phyloP scores from a whole-genome alignment of 2,329 filamentous ascomycete species.

The Canariomyces notabilis region DNA sequence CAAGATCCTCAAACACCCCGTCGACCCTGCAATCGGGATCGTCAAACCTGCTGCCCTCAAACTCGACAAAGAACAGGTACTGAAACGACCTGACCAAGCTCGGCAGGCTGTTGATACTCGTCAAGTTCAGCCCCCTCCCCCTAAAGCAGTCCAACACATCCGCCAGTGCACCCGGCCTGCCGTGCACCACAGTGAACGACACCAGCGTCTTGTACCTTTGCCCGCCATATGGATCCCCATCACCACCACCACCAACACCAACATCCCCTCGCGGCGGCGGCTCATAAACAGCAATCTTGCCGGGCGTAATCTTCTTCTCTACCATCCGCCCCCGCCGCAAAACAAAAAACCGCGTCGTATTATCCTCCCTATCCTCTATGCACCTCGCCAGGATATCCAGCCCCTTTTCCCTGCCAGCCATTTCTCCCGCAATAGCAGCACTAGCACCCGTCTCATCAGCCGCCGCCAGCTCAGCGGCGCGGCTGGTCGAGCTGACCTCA shows the following conservation, averaged over 20 bases:
- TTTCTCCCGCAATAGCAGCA: constrained; percentile 72
- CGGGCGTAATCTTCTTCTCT: background rate
- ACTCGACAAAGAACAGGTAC: constrained; percentile 94
- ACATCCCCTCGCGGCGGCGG: background rate
- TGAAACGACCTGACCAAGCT: constrained; percentile 72
- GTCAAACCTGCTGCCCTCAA: constrained; percentile 56
- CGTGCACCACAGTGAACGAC: constrained; percentile 77
- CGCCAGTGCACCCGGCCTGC: constrained; percentile 74
- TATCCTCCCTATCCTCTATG: constrained; percentile 70
- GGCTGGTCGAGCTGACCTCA: constrained; percentile 80
- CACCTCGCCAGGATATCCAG: constrained; percentile 64
- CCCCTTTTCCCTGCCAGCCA: constrained; percentile 64
- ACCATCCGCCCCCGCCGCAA: constrained; percentile 37
- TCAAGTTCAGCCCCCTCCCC: constrained; percentile 69
- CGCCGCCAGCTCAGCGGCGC: constrained; percentile 71
- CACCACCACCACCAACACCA: background rate
- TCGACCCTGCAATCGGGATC: constrained; percentile 56
- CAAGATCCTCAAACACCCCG: constrained; percentile 44
- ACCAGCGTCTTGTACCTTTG: constrained; percentile 62
- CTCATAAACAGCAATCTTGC: too few relatives aligned
- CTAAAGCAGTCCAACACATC: constrained; percentile 76
- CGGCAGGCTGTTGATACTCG: constrained; percentile 83
- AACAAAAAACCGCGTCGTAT: constrained; percentile 75
- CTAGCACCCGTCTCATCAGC: constrained; percentile 53
- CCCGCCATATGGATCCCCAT: constrained; percentile 11